Conservation (phyloP, 139 green algal species). For the Parachlorella kessleri region DNA sequence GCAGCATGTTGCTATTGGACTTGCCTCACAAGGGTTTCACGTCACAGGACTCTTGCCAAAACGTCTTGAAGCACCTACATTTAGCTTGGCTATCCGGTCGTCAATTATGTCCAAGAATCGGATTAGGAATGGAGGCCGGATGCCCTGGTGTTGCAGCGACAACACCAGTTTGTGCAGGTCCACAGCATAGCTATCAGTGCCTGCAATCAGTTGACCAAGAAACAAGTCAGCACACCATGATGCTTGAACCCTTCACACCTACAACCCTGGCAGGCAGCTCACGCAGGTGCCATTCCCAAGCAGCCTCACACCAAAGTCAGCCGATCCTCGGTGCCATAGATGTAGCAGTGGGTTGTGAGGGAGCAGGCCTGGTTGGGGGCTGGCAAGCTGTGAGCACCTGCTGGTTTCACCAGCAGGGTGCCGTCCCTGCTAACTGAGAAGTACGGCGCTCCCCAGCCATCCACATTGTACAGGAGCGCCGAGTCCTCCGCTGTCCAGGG, state of each 20-base stretch:
- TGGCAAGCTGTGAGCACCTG: too few species aligned
- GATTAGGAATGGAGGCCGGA: slow-evolving; percentile 49
- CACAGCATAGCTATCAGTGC: too few species aligned
- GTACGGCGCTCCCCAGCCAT: slow-evolving; percentile 43
- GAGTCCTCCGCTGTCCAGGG: slow-evolving; percentile 29
- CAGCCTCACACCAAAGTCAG: too few species aligned
- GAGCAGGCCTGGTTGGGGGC: not conserved
- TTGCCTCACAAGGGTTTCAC: not conserved
- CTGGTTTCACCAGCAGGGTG: slow-evolving; percentile 30
- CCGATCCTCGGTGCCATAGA: too few species aligned
- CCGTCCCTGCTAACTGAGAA: slow-evolving; percentile 27
- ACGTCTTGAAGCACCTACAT: slow-evolving; percentile 11
- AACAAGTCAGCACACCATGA: too few species aligned
- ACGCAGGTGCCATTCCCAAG: too few species aligned
- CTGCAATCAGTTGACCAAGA: too few species aligned
- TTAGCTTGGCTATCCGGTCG: slow-evolving; percentile 43
- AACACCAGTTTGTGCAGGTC: slow-evolving; percentile 25
- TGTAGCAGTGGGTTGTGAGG: not conserved
- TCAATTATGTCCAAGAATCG: slow-evolving; percentile 51
- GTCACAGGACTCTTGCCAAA: not conserved
- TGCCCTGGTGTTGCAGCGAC: slow-evolving; percentile 12
- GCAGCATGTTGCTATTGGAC: not conserved
- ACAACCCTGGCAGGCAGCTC: not conserved
- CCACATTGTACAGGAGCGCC: slow-evolving; percentile 41
- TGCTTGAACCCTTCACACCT: not conserved